phyloP scores from a whole-genome alignment of 2,329 filamentous ascomycete species.

The Didymella lethalis region DNA sequence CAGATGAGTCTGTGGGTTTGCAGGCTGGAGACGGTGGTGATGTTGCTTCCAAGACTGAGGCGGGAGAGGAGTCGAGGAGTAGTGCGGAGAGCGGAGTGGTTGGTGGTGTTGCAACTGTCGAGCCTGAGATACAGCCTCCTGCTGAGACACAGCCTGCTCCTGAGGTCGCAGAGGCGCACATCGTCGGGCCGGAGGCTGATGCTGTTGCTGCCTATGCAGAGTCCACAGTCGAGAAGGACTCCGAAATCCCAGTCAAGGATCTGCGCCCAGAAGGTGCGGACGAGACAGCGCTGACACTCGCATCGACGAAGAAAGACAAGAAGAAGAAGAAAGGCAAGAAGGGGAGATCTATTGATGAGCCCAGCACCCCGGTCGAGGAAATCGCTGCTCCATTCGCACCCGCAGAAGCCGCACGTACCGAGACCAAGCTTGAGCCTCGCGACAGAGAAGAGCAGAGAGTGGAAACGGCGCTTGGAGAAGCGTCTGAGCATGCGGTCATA shows the following conservation, averaged over 20 bases:
- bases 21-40: not conserved
- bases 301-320: constrained; percentile 32
- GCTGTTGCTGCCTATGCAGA: not conserved
- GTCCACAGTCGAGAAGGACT: not conserved
- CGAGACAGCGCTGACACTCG: not conserved
- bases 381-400: not conserved
- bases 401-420: not conserved
- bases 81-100: not conserved
- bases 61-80: not conserved
- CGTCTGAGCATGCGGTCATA: not conserved
- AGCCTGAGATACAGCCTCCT: not conserved
- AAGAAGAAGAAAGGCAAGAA: constrained; percentile 42
- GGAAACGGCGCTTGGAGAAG: not conserved
- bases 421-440: not conserved
- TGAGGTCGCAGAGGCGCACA: not conserved
- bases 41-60: not conserved
- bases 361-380: constrained; percentile 25
- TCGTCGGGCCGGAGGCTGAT: not conserved
- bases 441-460: not conserved
- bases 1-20: not conserved
- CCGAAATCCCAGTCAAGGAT: not conserved
- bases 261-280: not conserved
- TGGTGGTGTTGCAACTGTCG: not conserved
- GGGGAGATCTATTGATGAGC: constrained; percentile 23
- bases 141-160: not conserved